phyloP scores from a whole-genome alignment of 257 asterid species.

The Nicotiana noctiflora region DNA sequence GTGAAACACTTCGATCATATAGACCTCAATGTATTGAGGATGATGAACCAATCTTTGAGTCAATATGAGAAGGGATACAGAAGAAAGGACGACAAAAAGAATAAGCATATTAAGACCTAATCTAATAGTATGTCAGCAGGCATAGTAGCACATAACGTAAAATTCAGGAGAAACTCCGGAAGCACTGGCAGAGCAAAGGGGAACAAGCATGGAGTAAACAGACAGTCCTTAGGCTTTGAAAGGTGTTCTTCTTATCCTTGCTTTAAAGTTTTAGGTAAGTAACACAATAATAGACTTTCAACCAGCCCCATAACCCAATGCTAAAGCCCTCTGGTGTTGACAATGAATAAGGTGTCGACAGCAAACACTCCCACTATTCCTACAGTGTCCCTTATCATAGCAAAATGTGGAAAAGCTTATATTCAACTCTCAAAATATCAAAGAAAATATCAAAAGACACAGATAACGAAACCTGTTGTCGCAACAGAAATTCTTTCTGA shows the following conservation, averaged over 20 bases:
- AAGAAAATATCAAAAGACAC: neutral
- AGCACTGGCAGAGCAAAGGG: constrained; percentile 2
- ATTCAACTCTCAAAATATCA: neutral
- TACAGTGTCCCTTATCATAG: neutral
- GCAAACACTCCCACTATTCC: neutral
- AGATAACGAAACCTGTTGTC: constrained; percentile 76
- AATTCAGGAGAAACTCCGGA: neutral
- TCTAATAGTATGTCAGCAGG: neutral
- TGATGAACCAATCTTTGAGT: neutral
- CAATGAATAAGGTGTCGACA: neutral
- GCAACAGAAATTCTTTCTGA: constrained; percentile 96
- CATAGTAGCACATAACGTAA: neutral
- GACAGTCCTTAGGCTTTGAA: neutral
- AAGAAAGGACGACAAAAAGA: neutral
- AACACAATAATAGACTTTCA: neutral
- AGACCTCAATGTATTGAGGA: neutral
- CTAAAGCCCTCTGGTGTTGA: neutral
- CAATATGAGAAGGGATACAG: neutral
- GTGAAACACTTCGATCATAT: neutral
- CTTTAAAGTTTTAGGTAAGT: neutral
- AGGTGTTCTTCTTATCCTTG: neutral
- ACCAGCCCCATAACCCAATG: neutral
- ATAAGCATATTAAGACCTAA: neutral
- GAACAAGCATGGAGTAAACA: neutral
- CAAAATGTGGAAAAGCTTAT: neutral